phyloP scores from a whole-genome alignment of 345 rosid species.

The Adansonia digitata region DNA sequence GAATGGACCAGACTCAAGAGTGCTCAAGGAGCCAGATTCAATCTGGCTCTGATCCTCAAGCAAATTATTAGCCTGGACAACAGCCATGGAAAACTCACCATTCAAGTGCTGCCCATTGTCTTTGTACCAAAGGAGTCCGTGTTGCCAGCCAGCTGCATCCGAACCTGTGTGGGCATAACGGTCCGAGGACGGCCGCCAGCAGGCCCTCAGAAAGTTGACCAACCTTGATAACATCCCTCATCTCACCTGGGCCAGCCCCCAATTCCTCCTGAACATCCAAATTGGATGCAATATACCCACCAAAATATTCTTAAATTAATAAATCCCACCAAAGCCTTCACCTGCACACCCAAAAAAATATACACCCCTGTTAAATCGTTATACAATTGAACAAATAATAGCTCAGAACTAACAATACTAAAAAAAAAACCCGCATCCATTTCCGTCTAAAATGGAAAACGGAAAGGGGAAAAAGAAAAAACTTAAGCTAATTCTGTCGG shows the following conservation, averaged over 20 bases:
- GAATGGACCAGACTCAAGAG: constrained; percentile 73
- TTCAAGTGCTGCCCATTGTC: constrained; percentile 76
- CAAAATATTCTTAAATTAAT: neutral
- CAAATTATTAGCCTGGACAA: constrained; percentile 82
- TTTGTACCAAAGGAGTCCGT: constrained; percentile 93
- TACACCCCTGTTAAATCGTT: neutral
- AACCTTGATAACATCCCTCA: constrained; percentile 99
- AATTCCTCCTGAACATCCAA: constrained; percentile 46
- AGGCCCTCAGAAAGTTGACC: constrained; percentile 76
- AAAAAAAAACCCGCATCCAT: constrained; percentile 16
- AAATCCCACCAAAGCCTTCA: constrained; percentile 13
- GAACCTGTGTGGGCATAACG: constrained; percentile 36
- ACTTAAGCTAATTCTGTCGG: neutral
- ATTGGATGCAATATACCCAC: constrained; percentile 30
- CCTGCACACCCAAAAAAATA: constrained; percentile 20
- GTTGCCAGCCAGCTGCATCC: constrained; percentile 73
- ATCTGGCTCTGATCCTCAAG: constrained; percentile 97
- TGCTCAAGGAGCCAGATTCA: constrained; percentile 87
- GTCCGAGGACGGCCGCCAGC: constrained; percentile 72
- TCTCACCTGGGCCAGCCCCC: constrained; percentile 60
- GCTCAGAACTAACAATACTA: neutral
- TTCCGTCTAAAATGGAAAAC: constrained; percentile 1
- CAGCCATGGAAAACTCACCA: constrained; percentile 98
- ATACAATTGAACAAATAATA: neutral
- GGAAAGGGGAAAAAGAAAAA: neutral